Percentiles rank a stretch among this genome's conserved stretches.
Evolutionary conservation across 2,329 filamentous ascomycete species (phyloP).

Genomic region (Bipolaris sorokiniana): DNA sequence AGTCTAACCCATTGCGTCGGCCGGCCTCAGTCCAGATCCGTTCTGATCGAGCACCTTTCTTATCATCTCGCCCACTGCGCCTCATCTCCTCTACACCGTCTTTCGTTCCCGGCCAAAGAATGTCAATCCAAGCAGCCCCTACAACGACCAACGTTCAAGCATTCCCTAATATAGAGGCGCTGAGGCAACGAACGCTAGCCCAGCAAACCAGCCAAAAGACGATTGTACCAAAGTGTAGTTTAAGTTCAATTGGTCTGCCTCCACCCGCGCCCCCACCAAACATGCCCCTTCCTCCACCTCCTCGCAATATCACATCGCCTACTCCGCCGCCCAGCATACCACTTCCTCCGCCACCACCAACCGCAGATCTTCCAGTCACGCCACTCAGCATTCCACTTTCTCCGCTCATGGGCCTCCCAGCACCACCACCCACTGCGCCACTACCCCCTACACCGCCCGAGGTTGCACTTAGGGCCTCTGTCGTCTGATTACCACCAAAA

Average conservation of each 20-base stretch:
- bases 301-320: conserved; percentile 25
- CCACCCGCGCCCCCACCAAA: conserved; percentile 56
- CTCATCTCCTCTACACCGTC: conserved; percentile 41
- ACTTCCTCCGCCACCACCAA: conserved; percentile 17
- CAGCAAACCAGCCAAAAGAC: conserved; percentile 21
- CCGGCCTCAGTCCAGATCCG: conserved; percentile 55
- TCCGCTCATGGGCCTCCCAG: conserved; percentile 19
- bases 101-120: conserved; percentile 34
- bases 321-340: conserved; percentile 23
- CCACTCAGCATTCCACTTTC: conserved; percentile 21
- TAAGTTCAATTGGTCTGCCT: conserved; percentile 51
- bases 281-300: conserved; percentile 53
- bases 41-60: conserved; percentile 52
- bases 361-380: conserved; percentile 11
- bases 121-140: conserved; percentile 25
- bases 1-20: conserved; percentile 44
- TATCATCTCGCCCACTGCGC: conserved; percentile 46
- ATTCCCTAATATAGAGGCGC: conserved; percentile 29
- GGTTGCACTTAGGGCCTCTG: conserved; percentile 6
- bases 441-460: conserved; percentile 17
- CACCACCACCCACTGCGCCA: conserved; percentile 16
- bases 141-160: conserved; percentile 13
- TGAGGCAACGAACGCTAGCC: conserved; percentile 33
- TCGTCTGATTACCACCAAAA: background rate
- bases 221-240: conserved; percentile 39